Percentiles rank a stretch among this genome's conserved stretches.
Evolutionary conservation across 208 protist species (phyloP).

Genomic region (Histomonas meleagridis): DNA sequence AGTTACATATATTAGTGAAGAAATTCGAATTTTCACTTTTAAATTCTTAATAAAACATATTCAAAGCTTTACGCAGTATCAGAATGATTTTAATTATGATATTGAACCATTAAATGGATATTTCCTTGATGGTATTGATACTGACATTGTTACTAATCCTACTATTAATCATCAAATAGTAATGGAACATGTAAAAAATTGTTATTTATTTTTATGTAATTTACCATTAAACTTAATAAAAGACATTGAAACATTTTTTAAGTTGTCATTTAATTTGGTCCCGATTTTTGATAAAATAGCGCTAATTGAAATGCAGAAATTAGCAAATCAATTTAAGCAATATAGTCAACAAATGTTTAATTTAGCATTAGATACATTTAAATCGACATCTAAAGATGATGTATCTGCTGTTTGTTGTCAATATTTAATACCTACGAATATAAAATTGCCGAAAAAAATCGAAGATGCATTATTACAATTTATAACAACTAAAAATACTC

Average conservation of each 20-base stretch:
- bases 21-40: neutral
- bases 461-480: neutral
- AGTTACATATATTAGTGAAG: neutral
- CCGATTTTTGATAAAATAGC: neutral
- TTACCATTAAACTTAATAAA: too few species aligned
- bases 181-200: neutral
- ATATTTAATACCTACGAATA: neutral
- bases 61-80: too few species aligned
- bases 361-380: neutral
- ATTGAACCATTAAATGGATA: neutral
- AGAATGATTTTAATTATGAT: neutral
- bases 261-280: neutral
- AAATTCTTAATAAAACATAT: neutral
- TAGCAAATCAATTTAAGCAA: neutral
- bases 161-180: neutral
- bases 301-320: neutral
- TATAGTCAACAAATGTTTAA: neutral
- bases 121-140: neutral
- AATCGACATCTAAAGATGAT: neutral
- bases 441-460: neutral
- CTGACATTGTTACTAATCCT: constrained; percentile 6
- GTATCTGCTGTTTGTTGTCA: neutral
- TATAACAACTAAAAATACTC: neutral
- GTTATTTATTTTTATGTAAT: neutral
- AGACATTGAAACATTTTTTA: neutral